These are phyloP conservation scores for Byssochlamys sp. DNA, from an alignment of 2,329 filamentous ascomycete genomes.

Conservation along the genomic window DNA sequence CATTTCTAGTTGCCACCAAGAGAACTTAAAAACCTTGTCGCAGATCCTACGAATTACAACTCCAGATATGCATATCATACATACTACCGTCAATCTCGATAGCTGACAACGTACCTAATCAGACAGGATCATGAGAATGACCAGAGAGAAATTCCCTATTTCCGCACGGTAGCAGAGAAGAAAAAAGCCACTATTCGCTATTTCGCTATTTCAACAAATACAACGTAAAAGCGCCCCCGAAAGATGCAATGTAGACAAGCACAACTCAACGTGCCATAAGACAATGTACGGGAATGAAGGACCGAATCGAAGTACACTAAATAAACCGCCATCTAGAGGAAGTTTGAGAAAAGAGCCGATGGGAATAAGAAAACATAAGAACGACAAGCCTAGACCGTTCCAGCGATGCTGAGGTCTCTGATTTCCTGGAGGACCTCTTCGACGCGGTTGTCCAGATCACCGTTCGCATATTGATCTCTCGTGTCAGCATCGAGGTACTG, in stretches of 20 bases:
- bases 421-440: constrained; percentile 97
- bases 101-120: background rate
- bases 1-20: background rate
- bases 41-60: background rate
- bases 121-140: background rate
- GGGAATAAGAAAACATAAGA: constrained; percentile 5
- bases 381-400: constrained; percentile 45
- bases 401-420: constrained; percentile 83
- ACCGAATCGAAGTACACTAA: background rate
- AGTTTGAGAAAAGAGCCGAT: background rate
- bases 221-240: background rate
- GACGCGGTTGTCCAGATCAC: constrained; percentile 79
- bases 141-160: background rate
- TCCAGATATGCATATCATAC: background rate
- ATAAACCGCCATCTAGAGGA: background rate
- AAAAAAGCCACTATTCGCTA: background rate
- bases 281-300: constrained; percentile 1
- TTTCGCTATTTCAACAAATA: background rate
- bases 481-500: constrained; percentile 95
- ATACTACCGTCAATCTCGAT: background rate
- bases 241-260: background rate
- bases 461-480: constrained; percentile 87
- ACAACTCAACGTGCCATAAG: background rate
- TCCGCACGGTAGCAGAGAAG: background rate
- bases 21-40: no score